A percentile compares a stretch with the other conserved stretches of the same genome.
phyloP scores from a whole-genome alignment of 2,329 filamentous ascomycete genomes.

The Rhexocercosporidium sp. region DNA sequence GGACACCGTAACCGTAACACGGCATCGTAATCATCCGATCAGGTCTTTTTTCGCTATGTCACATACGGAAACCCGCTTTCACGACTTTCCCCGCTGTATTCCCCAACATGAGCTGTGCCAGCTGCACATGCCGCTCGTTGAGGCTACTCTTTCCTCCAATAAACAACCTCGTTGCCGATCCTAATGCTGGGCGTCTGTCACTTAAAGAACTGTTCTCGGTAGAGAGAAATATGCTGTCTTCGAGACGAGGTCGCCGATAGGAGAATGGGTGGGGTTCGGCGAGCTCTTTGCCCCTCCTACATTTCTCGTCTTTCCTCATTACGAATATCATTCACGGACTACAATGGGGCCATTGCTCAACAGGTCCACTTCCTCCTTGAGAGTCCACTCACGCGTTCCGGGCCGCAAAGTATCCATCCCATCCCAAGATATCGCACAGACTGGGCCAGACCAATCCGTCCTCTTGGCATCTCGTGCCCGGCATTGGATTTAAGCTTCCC shows the following conservation, averaged over 20 bases:
- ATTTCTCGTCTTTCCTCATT: neutral
- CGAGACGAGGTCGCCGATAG: neutral
- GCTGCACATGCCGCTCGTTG: neutral
- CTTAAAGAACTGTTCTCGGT: neutral
- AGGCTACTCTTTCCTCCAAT: neutral
- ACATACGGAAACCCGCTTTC: too few relatives aligned
- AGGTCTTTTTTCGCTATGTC: too few relatives aligned
- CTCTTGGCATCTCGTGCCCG: neutral
- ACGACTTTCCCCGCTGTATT: too few relatives aligned
- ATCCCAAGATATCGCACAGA: slow-evolving; percentile 12
- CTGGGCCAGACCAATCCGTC: neutral
- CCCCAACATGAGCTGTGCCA: neutral
- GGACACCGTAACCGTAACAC: too few relatives aligned
- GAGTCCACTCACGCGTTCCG: slow-evolving; percentile 2
- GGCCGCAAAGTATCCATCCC: slow-evolving; percentile 1
- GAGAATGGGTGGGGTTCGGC: neutral
- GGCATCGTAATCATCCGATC: too few relatives aligned
- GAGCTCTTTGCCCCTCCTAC: neutral
- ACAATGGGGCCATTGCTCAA: neutral
- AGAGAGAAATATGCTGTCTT: neutral
- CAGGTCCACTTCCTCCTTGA: neutral
- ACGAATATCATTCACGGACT: neutral
- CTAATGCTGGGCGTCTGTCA: neutral
- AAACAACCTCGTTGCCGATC: neutral
- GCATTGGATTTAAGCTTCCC: slow-evolving; percentile 22